A percentile compares a stretch with the other conserved stretches of the same genome.
Evolutionary conservation across 108 stramenopile species (phyloP).

Genomic region (Skeletonema potamos): DNA sequence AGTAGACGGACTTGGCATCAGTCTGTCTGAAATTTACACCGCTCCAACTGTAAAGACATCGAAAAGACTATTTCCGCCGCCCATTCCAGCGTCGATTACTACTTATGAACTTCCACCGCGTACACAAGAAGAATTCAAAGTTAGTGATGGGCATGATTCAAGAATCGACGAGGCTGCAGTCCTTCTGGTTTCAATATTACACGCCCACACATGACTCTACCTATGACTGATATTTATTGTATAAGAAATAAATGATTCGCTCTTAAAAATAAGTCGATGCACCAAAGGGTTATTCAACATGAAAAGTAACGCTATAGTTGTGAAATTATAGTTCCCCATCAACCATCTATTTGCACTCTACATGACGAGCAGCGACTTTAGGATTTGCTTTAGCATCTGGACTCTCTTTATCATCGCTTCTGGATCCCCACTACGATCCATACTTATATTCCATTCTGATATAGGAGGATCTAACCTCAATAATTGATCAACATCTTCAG

Average conservation of each 20-base stretch:
- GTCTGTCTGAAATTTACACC: background rate
- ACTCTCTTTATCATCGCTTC: background rate
- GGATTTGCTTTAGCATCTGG: background rate
- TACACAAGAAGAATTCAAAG: background rate
- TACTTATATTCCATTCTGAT: background rate
- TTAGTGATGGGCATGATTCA: background rate
- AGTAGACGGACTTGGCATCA: slow-evolving; percentile 58
- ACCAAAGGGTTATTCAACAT: background rate
- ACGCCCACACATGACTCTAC: background rate
- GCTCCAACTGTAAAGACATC: background rate
- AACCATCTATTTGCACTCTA: background rate
- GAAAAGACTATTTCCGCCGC: background rate
- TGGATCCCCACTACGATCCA: background rate
- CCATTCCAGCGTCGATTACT: background rate
- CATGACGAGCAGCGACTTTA: background rate
- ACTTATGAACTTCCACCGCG: background rate
- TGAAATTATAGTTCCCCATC: background rate
- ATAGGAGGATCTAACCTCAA: background rate
- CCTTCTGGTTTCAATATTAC: background rate
- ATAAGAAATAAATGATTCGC: background rate
- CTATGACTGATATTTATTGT: background rate
- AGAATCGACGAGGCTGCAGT: background rate
- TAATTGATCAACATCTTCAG: background rate
- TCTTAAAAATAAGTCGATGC: background rate
- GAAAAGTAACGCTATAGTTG: background rate